A percentile compares a stretch with the other conserved stretches of the same genome.
Conservation (phyloP, 495 filamentous ascomycete species). For the Xylaria scruposa region DNA sequence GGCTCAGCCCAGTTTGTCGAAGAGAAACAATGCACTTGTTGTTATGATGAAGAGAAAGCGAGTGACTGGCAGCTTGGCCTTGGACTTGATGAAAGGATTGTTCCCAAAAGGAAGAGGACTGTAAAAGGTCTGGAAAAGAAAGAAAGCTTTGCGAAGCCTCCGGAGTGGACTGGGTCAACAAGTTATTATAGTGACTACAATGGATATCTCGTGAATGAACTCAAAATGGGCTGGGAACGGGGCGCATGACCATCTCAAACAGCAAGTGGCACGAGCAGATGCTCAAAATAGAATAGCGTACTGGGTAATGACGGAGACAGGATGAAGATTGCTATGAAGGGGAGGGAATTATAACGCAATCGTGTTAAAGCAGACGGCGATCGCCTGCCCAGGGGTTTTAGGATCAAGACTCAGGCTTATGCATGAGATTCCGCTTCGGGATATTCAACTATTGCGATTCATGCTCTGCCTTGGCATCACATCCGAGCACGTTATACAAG, state of each 20-base stretch:
- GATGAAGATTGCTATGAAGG: conserved; percentile 2
- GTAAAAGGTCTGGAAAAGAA: conserved; percentile 37
- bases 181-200: neutral
- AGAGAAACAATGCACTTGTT: conserved; percentile 27
- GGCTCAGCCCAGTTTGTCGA: conserved; percentile 45
- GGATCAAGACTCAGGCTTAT: conserved; percentile 32
- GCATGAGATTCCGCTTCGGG: conserved; percentile 27
- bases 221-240: conserved; percentile 33
- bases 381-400: conserved; percentile 35
- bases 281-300: conserved; percentile 34
- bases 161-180: neutral
- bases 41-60: conserved; percentile 28
- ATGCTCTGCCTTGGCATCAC: conserved; percentile 22
- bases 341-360: conserved; percentile 32
- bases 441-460: conserved; percentile 10
- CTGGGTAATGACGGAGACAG: conserved; percentile 2
- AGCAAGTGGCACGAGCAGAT: conserved; percentile 16
- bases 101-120: conserved; percentile 12
- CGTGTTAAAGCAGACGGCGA: conserved; percentile 34
- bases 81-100: conserved; percentile 28
- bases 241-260: conserved; percentile 28
- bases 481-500: conserved; percentile 4
- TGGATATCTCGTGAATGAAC: conserved; percentile 15
- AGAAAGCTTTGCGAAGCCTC: neutral
- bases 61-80: conserved; percentile 34